Conservation (phyloP, 257 asterid species). For the Fraxinus anomala region DNA sequence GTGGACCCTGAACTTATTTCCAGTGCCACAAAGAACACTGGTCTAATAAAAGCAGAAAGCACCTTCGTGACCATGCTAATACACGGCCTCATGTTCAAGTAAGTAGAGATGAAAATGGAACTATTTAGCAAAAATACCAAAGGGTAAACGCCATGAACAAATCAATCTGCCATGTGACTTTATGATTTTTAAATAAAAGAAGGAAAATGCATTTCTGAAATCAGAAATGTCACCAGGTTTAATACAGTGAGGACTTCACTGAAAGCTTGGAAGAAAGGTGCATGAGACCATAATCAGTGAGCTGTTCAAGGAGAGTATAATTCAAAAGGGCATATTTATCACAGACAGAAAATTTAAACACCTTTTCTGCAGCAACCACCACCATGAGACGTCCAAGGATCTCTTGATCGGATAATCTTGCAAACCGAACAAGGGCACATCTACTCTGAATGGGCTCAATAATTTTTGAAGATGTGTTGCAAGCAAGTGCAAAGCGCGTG, state of each 20-base stretch:
- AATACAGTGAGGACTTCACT: background rate
- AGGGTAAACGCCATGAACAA: background rate
- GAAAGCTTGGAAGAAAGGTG: conserved; percentile 10
- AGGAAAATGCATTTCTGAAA: background rate
- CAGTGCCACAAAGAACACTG: background rate
- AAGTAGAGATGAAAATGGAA: background rate
- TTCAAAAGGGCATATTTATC: background rate
- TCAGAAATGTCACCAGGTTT: background rate
- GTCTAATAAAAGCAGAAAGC: background rate
- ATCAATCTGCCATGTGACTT: background rate
- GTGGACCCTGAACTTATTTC: background rate
- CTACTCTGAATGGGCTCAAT: conserved; percentile 98
- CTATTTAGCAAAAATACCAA: background rate
- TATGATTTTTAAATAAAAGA: background rate
- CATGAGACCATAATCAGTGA: background rate
- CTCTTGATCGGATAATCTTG: conserved; percentile 93
- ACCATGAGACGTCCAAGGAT: conserved; percentile 94
- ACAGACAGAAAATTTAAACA: conserved; percentile 20
- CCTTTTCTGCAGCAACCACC: conserved; percentile 95
- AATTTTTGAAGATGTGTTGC: conserved; percentile 92
- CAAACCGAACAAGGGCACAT: conserved; percentile 89
- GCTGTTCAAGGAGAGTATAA: background rate
- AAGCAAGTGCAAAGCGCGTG: conserved; percentile 95
- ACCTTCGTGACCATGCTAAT: background rate
- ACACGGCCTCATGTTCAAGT: background rate